Evolutionary conservation across 495 filamentous ascomycete species (phyloP).

Genomic region (Choiromyces venosus): DNA sequence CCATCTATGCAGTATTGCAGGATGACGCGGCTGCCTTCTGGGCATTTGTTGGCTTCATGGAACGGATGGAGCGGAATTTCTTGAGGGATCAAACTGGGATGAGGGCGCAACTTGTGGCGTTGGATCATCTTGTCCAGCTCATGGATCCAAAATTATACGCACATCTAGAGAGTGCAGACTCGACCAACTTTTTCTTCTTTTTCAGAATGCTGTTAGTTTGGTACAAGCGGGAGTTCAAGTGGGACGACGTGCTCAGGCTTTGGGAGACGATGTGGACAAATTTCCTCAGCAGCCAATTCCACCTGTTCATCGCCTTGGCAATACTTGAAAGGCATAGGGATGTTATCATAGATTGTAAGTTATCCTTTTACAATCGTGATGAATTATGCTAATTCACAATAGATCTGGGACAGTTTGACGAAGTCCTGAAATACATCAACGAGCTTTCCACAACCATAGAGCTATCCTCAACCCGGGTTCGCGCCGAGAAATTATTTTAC

Average conservation of each 20-base stretch:
- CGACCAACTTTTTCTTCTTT: constrained; percentile 99
- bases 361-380: background rate
- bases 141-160: constrained; percentile 93
- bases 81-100: constrained; percentile 93
- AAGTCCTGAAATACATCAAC: constrained; percentile 97
- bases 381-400: background rate
- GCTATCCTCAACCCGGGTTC: constrained; percentile 70
- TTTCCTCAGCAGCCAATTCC: constrained; percentile 78
- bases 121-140: constrained; percentile 89
- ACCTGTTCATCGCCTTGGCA: constrained; percentile 87
- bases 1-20: constrained; percentile 93
- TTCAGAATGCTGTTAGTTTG: constrained; percentile 97
- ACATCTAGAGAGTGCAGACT: constrained; percentile 82
- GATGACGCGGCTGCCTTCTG: constrained; percentile 96
- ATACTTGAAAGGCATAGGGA: constrained; percentile 92
- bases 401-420: constrained; percentile 87
- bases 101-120: constrained; percentile 78
- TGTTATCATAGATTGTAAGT: constrained; percentile 75
- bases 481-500: constrained; percentile 81
- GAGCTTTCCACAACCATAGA: constrained; percentile 92
- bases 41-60: constrained; percentile 94
- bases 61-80: constrained; percentile 97
- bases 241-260: constrained; percentile 74
- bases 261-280: constrained; percentile 98
- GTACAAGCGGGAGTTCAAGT: constrained; percentile 96